Evolutionary conservation across 805 yeast genomes (phyloP), one percentile per base, ranked within the genome.

Genomic region (Saccharomycopsis selenospora): DNA sequence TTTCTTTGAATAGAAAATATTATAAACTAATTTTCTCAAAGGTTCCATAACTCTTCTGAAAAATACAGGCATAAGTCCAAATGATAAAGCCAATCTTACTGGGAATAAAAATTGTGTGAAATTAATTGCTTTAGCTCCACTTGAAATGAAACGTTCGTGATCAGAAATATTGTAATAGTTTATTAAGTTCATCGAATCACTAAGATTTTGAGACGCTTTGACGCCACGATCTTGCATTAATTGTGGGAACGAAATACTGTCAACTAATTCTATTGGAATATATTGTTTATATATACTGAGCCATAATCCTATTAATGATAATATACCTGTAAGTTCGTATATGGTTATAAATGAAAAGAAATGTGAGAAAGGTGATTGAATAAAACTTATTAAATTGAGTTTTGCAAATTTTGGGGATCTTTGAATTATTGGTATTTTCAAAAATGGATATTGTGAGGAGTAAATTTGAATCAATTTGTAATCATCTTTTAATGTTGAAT

Each of bases 101-200:
- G 53, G 53, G 18, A 40, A 50, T 17, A 42, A 43, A 20, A 38
- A 14, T 17, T 43, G 42, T 10, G 47, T 17, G 14, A 50, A 10
- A 13, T 29, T 43, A 25, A 30, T 46, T 4, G 53, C 50, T 30
- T 47, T 36, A 7, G 45, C 14, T 5, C 53, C 53, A 7, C 28
- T 29, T 6, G 13, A 8, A 13, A 27, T 43, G 17, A 46, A 33
- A 17, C 42, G 20, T 8, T 33, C 38, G n/a, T 33, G n/a, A 20
- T 33, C 38, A 14, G 4, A 6, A 14, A 33, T 33, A 14, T 10
- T 33, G 10, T 33, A 33, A 20, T 33, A 33, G 38, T 33, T 33
- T 17, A 33, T 14, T 14, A 33, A 33, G 18, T 33, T 20, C 38
- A 33, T 33, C 4, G 38, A 33, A 17, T 33, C 38, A 33, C 5